Evolutionary conservation across 140 eudicot genomes (phyloP).

Genomic region (Stevia rebaudiana): DNA sequence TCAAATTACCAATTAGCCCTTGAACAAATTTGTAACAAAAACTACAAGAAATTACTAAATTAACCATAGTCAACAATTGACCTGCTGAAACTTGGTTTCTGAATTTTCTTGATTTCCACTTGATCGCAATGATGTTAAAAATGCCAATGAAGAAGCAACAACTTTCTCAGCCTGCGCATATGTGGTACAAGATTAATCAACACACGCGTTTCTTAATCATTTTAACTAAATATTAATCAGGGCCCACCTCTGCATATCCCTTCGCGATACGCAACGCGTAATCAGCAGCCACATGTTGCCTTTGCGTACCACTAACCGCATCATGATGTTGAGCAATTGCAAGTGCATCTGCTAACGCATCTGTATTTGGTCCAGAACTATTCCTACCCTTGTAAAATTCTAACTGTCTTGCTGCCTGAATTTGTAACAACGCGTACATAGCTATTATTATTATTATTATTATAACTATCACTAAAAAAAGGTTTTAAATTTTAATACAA

Average conservation of each 20-base stretch:
- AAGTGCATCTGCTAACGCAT: constrained; percentile 77
- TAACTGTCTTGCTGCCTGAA: constrained; percentile 93
- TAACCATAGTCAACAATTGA: too few species aligned
- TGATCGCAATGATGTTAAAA: constrained; percentile 38
- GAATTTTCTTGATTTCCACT: constrained; percentile 23
- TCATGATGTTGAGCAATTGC: constrained; percentile 97
- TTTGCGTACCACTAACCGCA: constrained; percentile 94
- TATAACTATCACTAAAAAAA: neutral
- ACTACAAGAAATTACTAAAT: neutral
- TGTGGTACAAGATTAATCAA: constrained; percentile 4
- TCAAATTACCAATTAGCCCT: constrained; percentile 17
- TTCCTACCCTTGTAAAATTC: constrained; percentile 65
- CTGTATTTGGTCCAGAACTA: constrained; percentile 57
- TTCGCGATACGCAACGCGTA: constrained; percentile 74
- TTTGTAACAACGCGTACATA: constrained; percentile 4
- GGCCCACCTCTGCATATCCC: constrained; percentile 64
- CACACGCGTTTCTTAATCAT: neutral
- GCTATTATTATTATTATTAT: neutral
- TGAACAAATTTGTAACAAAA: neutral
- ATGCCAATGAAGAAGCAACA: constrained; percentile 63
- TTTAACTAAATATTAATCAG: constrained; percentile 12
- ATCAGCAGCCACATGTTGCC: constrained; percentile 93
- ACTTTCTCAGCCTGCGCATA: constrained; percentile 75
- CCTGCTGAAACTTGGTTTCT: constrained; percentile 67
- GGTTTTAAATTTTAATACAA: neutral